Conservation (phyloP, 768 basidiomycete genomes). For the Podaxis mareebaensis region DNA sequence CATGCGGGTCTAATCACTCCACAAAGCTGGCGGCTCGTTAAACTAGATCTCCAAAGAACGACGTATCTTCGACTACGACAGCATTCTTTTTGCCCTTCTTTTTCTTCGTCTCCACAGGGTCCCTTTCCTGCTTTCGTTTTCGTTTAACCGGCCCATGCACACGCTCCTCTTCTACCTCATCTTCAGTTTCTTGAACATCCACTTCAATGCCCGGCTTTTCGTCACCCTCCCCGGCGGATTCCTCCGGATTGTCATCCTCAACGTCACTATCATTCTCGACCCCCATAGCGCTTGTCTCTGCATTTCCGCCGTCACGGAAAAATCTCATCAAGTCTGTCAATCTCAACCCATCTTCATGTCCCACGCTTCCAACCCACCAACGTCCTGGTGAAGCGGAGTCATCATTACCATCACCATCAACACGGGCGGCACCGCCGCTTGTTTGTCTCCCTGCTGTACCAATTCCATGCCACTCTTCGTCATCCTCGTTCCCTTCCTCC, state of each 20-base stretch:
- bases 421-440: slow-evolving; percentile 5
- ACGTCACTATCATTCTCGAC: slow-evolving; percentile 28
- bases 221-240: slow-evolving; percentile 6
- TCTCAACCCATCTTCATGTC: slow-evolving; percentile 85
- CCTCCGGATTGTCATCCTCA: slow-evolving; percentile 26
- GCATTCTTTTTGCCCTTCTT: slow-evolving; percentile 63
- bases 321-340: slow-evolving; percentile 83
- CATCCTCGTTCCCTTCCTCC: slow-evolving; percentile 20
- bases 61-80: slow-evolving; percentile 48
- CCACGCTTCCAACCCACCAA: slow-evolving; percentile 91
- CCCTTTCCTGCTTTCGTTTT: slow-evolving; percentile 56
- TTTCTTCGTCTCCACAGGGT: slow-evolving; percentile 47
- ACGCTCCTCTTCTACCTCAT: slow-evolving; percentile 23
- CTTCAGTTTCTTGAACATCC: slow-evolving; percentile 17
- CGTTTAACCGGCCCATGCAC: slow-evolving; percentile 45
- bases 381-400: slow-evolving; percentile 28
- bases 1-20: not conserved
- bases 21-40: slow-evolving; percentile 19
- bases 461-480: slow-evolving; percentile 22
- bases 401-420: slow-evolving; percentile 23
- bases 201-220: slow-evolving; percentile 20
- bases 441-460: slow-evolving; percentile 11
- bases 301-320: slow-evolving; percentile 47
- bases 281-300: slow-evolving; percentile 29
- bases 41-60: slow-evolving; percentile 70